Conservation (phyloP, 2,329 filamentous ascomycete genomes). For the Apiospora hydei region DNA sequence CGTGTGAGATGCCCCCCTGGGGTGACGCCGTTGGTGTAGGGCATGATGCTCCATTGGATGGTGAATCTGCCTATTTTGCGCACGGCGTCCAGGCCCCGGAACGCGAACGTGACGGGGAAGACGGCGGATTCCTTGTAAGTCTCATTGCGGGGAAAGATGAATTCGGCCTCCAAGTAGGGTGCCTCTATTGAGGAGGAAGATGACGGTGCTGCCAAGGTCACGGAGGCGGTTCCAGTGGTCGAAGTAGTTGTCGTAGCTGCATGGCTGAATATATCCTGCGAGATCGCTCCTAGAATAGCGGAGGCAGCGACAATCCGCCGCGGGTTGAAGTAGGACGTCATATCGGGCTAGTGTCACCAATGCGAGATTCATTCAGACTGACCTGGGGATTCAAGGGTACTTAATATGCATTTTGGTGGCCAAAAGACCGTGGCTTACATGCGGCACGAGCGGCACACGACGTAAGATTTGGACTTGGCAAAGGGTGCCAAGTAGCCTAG, state of each 20-base stretch:
- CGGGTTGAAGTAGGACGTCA: background rate
- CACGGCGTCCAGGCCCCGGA: background rate
- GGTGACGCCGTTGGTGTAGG: background rate
- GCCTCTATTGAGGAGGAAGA: background rate
- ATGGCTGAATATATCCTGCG: background rate
- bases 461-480: too few relatives aligned
- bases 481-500: too few relatives aligned
- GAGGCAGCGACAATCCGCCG: background rate
- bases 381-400: background rate
- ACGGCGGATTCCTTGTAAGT: background rate
- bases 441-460: too few relatives aligned
- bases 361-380: too few relatives aligned
- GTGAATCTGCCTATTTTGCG: background rate
- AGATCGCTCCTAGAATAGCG: background rate
- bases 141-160: constrained; percentile 1
- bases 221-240: background rate
- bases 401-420: background rate
- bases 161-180: background rate
- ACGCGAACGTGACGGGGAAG: background rate
- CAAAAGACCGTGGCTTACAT: too few relatives aligned
- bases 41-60: background rate
- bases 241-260: background rate
- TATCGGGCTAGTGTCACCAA: background rate
- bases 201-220: background rate
- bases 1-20: background rate